Evolutionary conservation across 2,329 filamentous ascomycete genomes (phyloP), one percentile per base, ranked within the genome.

Genomic region (Chalaropsis ovoidea): DNA sequence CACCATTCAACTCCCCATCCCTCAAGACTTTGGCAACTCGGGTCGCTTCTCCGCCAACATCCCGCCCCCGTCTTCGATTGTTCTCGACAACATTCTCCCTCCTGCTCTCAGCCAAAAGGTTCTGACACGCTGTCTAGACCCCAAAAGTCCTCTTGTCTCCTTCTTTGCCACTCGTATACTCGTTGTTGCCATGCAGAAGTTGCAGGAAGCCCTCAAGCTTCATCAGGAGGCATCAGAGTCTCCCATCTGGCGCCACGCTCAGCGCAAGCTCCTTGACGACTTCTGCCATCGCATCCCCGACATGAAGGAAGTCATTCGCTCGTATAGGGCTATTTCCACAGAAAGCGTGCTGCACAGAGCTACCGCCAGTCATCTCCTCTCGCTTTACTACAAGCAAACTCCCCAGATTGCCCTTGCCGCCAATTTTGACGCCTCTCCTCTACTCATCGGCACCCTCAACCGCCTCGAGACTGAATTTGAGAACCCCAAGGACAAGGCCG

Each of bases 51-150:
- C 73, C 52, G 83, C 85, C 27, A 75, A 78, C 19, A 77, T 86
- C 15, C 92, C 94, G 39, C 93, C 94, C 8, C 90, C 91, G 1
- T 84, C 86, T 1, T 86, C 86, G 2, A 81, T 94, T 56, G 80
- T 93, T 8, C 82, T 97, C 47, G 92, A 96, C 75, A 95, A 86
- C 74, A 85, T 97, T 63, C 77, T 99, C 10, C 94, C 94, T 2
- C 83, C 86, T 31, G 89, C 92, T 0, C 78, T 97, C 43, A 92
- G 83, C 10, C 87, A 91, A 69, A 91, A 91, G 72, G 86, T 87
- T 0, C 78, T 97, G 56, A 84, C 84, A 11, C 86, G 88, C 68
- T 96, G 92, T 72, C 75, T 99, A 43, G 86, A 88, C 43, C 84
- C 88, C 68, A 89, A 87, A 69, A 87, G 87, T 2, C 85, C 89